Evolutionary conservation across 2,329 filamentous ascomycete species (phyloP).

Genomic region (Hymenoscyphus scutula): DNA sequence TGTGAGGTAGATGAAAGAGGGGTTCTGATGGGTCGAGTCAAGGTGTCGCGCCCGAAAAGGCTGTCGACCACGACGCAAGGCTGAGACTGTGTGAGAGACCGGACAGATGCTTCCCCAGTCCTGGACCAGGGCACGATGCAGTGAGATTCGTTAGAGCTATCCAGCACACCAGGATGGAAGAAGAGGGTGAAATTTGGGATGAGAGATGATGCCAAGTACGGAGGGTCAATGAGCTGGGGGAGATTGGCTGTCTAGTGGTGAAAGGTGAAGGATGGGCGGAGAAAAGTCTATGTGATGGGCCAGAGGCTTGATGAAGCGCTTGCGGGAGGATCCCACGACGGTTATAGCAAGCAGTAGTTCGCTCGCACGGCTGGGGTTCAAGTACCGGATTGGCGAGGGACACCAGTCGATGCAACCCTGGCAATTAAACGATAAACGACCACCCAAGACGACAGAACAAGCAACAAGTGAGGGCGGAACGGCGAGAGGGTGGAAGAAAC

Average conservation of each 20-base stretch:
- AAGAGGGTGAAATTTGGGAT: too few relatives aligned
- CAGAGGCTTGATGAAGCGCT: slow-evolving; percentile 3
- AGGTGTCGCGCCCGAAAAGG: slow-evolving; percentile 7
- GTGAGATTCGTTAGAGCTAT: slow-evolving; percentile 1
- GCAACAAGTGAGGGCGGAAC: background rate
- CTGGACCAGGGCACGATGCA: background rate
- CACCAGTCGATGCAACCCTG: slow-evolving; percentile 8
- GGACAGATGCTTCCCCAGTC: background rate
- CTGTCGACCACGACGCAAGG: slow-evolving; percentile 11
- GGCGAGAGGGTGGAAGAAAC: too few relatives aligned
- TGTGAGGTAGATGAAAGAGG: background rate
- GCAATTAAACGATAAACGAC: background rate
- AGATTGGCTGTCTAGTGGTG: too few relatives aligned
- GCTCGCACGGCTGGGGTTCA: slow-evolving; percentile 10
- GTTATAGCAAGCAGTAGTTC: background rate
- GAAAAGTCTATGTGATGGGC: background rate
- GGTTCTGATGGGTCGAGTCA: background rate
- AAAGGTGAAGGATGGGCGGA: too few relatives aligned
- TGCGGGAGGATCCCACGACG: slow-evolving; percentile 7
- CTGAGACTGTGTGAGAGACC: slow-evolving; percentile 5
- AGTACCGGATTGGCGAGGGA: slow-evolving; percentile 11
- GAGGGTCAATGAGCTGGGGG: background rate
- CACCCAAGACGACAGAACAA: background rate
- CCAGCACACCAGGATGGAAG: background rate
- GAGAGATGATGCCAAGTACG: background rate